Percentiles rank a stretch among this genome's conserved stretches.
Conservation (phyloP, 805 yeast genomes). For the Saccharomycopsis javanensis region DNA sequence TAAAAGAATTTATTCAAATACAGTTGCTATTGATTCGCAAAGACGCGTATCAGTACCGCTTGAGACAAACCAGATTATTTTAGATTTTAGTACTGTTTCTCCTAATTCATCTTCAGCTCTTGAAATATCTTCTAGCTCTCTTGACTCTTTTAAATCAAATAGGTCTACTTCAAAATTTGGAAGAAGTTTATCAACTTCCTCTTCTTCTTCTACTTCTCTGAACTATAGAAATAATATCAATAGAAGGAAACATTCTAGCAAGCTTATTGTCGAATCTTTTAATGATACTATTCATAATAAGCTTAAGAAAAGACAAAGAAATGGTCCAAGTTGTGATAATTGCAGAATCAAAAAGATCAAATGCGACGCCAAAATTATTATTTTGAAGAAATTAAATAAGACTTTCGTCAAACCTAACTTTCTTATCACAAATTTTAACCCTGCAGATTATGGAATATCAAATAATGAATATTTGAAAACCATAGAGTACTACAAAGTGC, state of each 20-base stretch:
- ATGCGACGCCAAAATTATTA: slow-evolving; percentile 51
- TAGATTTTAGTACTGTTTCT: not conserved
- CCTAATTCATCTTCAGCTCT: not conserved
- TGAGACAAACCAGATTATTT: not conserved
- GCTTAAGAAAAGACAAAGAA: slow-evolving; percentile 36
- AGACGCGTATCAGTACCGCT: not conserved
- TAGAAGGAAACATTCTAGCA: not conserved
- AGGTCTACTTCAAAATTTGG: not conserved
- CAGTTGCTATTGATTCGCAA: not conserved
- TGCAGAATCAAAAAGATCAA: slow-evolving; percentile 63
- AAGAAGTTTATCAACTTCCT: not conserved
- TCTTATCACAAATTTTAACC: slow-evolving; percentile 6
- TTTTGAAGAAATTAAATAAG: slow-evolving; percentile 13
- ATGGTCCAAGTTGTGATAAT: slow-evolving; percentile 67
- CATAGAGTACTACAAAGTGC: slow-evolving; percentile 1
- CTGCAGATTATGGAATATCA: slow-evolving; percentile 8
- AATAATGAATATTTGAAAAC: slow-evolving; percentile 3
- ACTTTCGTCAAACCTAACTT: slow-evolving; percentile 5
- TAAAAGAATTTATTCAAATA: no score
- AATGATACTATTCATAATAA: not conserved
- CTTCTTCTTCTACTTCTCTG: not conserved
- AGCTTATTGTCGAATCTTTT: not conserved
- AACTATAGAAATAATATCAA: not conserved
- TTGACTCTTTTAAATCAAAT: not conserved
- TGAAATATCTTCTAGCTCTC: not conserved